Percentiles rank a stretch among this genome's conserved stretches.
These are phyloP conservation scores for Fraxinus nigra DNA, from an alignment of 305 asterid species.

Conservation along the genomic window DNA sequence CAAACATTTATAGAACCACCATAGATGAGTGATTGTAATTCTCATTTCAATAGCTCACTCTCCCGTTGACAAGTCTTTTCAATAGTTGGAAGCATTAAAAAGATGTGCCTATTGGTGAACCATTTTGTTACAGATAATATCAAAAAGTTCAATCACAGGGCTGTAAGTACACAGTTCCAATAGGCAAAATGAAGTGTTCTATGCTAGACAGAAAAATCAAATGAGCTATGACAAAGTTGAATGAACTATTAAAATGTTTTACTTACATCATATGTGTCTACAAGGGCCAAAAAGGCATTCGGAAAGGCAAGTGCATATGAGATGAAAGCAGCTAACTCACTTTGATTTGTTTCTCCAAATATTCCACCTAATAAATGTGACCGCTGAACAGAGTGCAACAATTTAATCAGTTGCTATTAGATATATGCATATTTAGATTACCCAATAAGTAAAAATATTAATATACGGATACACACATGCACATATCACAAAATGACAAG, in stretches of 20 bases:
- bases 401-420: conserved; percentile 24
- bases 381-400: conserved; percentile 53
- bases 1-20: neutral
- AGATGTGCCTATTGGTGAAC: conserved; percentile 1
- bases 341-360: conserved; percentile 89
- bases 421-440: conserved; percentile 6
- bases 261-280: conserved; percentile 94
- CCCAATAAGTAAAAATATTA: neutral
- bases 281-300: conserved; percentile 74
- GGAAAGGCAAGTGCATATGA: conserved; percentile 95
- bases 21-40: neutral
- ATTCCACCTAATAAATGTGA: conserved; percentile 56
- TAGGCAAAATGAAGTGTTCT: neutral
- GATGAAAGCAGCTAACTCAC: conserved; percentile 80
- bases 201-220: conserved; percentile 7
- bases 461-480: neutral
- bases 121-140: conserved; percentile 5
- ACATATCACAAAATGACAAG: conserved; percentile 10
- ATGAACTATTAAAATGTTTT: conserved; percentile 12
- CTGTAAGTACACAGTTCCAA: neutral
- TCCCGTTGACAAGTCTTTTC: neutral
- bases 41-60: conserved; percentile 2
- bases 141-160: conserved; percentile 15
- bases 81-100: neutral
- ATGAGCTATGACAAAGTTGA: conserved; percentile 21